A percentile compares a stretch with the other conserved stretches of the same genome.
These are phyloP conservation scores for Fusarium sp. DNA, from an alignment of 2,329 filamentous ascomycete genomes.

Conservation along the genomic window DNA sequence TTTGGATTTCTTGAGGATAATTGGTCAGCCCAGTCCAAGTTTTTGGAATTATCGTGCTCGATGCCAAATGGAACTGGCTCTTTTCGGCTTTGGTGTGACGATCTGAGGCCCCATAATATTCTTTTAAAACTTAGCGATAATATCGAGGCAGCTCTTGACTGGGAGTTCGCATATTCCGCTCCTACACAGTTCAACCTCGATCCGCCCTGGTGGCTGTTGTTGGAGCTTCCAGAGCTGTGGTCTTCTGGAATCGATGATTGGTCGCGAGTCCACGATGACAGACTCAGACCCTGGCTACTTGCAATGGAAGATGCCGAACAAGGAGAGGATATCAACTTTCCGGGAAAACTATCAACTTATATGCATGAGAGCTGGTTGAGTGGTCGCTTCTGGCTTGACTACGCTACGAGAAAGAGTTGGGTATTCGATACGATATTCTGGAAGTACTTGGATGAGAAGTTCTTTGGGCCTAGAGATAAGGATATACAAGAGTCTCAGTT, in stretches of 20 bases:
- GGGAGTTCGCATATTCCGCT: neutral
- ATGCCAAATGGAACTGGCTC: constrained; percentile 1
- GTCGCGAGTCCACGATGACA: neutral
- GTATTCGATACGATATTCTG: neutral
- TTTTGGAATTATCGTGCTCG: neutral
- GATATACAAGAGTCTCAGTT: neutral
- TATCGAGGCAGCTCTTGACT: neutral
- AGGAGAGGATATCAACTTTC: neutral
- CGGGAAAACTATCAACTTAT: neutral
- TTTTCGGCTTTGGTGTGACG: constrained; percentile 49
- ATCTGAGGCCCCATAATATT: constrained; percentile 42
- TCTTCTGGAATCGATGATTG: neutral
- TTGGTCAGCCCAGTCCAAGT: constrained; percentile 46
- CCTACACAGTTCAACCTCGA: neutral
- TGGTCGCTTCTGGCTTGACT: neutral
- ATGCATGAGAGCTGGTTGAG: neutral
- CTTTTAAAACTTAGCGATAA: neutral
- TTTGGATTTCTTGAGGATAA: constrained; percentile 47
- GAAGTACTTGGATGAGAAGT: neutral
- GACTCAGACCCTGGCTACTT: neutral
- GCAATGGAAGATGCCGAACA: neutral
- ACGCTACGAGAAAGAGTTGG: neutral
- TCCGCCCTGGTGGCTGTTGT: neutral
- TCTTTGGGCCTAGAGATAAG: neutral
- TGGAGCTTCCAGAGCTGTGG: neutral